Percentiles rank a stretch among this genome's conserved stretches.
phyloP scores from a whole-genome alignment of 306 rosid genomes.

The Quercus parvula region DNA sequence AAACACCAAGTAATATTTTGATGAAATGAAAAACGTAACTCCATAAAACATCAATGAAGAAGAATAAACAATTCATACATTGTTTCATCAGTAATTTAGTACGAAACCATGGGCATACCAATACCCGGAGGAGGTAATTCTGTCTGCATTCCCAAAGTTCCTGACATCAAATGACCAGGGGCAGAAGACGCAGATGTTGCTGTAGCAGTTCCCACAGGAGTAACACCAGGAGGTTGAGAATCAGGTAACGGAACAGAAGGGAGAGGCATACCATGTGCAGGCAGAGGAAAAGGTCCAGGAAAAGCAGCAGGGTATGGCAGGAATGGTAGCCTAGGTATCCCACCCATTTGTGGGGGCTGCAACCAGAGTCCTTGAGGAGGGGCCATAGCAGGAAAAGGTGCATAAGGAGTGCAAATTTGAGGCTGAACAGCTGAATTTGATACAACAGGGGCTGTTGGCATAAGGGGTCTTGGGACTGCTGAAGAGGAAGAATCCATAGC shows the following conservation, averaged over 20 bases:
- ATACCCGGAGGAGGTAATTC: conserved; percentile 45
- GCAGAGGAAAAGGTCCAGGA: conserved; percentile 64
- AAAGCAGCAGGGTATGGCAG: conserved; percentile 63
- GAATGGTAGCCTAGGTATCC: conserved; percentile 56
- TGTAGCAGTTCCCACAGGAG: conserved; percentile 48
- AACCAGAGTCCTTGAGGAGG: conserved; percentile 80
- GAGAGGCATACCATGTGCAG: conserved; percentile 60
- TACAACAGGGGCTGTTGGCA: conserved; percentile 38
- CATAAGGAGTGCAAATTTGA: conserved; percentile 52
- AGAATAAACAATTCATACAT: conserved; percentile 13
- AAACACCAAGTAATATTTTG: conserved; percentile 19
- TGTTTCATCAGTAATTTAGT: conserved; percentile 20
- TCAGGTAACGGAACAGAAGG: conserved; percentile 70
- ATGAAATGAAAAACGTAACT: conserved; percentile 10
- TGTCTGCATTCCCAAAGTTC: conserved; percentile 44
- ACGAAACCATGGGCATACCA: conserved; percentile 39
- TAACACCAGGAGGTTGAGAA: conserved; percentile 95
- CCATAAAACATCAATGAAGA: conserved; percentile 11
- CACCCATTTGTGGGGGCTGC: conserved; percentile 72
- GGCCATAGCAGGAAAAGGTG: conserved; percentile 53
- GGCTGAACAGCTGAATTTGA: conserved; percentile 41
- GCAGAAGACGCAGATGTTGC: conserved; percentile 28
- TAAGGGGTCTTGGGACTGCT: conserved; percentile 42
- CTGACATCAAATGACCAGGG: conserved; percentile 37
- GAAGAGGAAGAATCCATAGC: conserved; percentile 45